Base-by-base conservation (phyloP, 495 filamentous ascomycete genomes). In the Poronia punctata region DNA sequence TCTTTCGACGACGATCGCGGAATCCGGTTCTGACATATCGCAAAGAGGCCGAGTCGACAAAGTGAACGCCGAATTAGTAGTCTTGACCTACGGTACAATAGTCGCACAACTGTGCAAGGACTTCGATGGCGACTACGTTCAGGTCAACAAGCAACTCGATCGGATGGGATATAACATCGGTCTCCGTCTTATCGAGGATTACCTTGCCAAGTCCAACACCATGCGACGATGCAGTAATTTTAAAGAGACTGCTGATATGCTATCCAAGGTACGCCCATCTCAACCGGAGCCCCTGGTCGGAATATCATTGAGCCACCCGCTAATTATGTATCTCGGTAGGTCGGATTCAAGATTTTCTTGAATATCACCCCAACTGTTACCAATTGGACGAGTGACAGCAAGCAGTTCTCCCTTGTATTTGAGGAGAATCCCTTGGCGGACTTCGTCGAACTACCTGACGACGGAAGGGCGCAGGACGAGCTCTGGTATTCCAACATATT, bases 151-250 rank as follows among this genome's bases (percentile, higher is more conserved):
- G 65, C 92, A 98, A 59, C 71, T 98, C 31, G 92, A 98, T 57
- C 93, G 88, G 66, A 98, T 98, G 92, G 92, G 92, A 25, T 95
- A 97, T 71, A 96, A 95, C 51, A 97, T 98, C 43, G 92, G 92
- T 6, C 75, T 97, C 61, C 84, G 92, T 18, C 68, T 98, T 50
- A 95, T 98, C 59, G 92, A 98, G 52, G 92, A 98, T 61, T 98
- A 95, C 60, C 79, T 98, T 26, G 92, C 92, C 47, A 96, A 95
- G 63, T 87, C 87, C 9, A 87, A 83, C 45, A 83, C 83, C 11
- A 85, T 86, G 54, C 61, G 66, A 46, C 76, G 88, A 41, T 98
- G 92, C 65, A 75, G 81, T 45, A 96, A 92, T 62, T 95, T 98
- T 52, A 73, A 82, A 42, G 92, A 98, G 59, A 96, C 92, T 12